Base-by-base conservation (phyloP, 2,329 filamentous ascomycete species). In the Akanthomyces lecanii region DNA sequence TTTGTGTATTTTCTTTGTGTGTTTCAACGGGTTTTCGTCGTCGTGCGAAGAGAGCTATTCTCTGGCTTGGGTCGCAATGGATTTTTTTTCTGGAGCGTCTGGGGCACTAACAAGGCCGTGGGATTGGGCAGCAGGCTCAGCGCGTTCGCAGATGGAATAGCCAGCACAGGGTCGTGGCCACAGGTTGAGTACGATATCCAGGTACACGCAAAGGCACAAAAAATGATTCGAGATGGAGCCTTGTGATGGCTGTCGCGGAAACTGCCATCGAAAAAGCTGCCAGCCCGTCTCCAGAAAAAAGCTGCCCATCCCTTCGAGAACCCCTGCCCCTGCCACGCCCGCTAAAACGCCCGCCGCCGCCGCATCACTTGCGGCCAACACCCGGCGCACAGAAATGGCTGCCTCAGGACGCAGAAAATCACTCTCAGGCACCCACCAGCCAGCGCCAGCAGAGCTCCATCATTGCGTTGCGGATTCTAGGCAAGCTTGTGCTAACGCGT, bases 401-500 rank as follows among this genome's bases (percentile, higher is more conserved):
- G 61, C 61, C 61, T 63, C 61, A 63, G 61, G 61, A 50, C n/a
- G 1, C 28, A 25, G 58, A 38, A 23, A 14, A n/a, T 33, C n/a
- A 16, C 42, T 56, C 33, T 56, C 52, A 57, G 61, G 44, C 61
- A 63, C 14, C 60, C 28, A 51, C 45, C 33, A 23, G 23, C 45
- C 44, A 62, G 51, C 52, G 45, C 44, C 53, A 51, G 38, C 61
- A 45, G 45, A 57, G 44, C 61, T 56, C 61, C 50, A 60, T 42
- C 55, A 63, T 66, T 62, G 60, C 57, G 64, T 55, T 64, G 60
- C 62, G 66, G 69, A 70, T 73, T 79, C 77, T 69, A 80, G 78
- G 78, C 78, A 80, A 79, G 78, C 77, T 79, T 68, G 72, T 74
- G 76, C 77, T 77, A 76, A 79, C 78, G 77, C 78, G 77, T 79